These are phyloP conservation scores for Mycocentrospora acerina DNA, from an alignment of 2,329 filamentous ascomycete species.

Conservation along the genomic window DNA sequence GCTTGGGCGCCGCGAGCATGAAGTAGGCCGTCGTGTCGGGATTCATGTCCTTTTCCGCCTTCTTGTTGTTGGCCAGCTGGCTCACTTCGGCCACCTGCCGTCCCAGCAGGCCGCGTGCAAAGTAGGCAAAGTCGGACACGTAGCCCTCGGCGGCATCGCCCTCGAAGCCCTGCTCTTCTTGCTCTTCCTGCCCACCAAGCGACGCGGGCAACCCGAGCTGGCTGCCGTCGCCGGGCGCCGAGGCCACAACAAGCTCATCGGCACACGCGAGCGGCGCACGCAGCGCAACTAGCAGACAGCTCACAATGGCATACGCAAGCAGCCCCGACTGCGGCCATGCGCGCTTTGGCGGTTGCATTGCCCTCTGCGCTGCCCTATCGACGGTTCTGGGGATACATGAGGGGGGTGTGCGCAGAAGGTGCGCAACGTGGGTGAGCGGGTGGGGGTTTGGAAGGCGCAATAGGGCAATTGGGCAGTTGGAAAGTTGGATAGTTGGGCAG, in stretches of 20 bases:
- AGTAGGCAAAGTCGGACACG: constrained; percentile 61
- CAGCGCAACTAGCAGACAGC: too few species aligned
- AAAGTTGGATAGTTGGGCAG: too few species aligned
- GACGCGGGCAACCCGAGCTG: constrained; percentile 8
- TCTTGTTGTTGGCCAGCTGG: constrained; percentile 65
- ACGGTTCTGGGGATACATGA: constrained; percentile 19
- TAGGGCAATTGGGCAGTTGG: not conserved
- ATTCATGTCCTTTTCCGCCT: constrained; percentile 60
- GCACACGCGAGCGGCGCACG: constrained; percentile 62
- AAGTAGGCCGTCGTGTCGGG: constrained; percentile 65
- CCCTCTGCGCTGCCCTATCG: constrained; percentile 27
- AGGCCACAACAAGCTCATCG: constrained; percentile 49
- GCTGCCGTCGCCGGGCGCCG: constrained; percentile 13
- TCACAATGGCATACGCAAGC: constrained; percentile 66
- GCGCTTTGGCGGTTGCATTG: constrained; percentile 54
- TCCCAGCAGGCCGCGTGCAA: constrained; percentile 65
- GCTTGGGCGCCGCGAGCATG: constrained; percentile 53
- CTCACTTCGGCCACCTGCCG: constrained; percentile 55
- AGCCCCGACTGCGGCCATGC: constrained; percentile 72
- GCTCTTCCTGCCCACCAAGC: constrained; percentile 4
- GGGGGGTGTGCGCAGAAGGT: constrained; percentile 13
- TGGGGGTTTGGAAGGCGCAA: constrained; percentile 5
- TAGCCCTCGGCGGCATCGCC: constrained; percentile 47
- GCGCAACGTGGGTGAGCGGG: constrained; percentile 14
- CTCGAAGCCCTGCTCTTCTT: constrained; percentile 29